phyloP scores from a whole-genome alignment of 306 rosid species.

The Hippophae gyantsensis region DNA sequence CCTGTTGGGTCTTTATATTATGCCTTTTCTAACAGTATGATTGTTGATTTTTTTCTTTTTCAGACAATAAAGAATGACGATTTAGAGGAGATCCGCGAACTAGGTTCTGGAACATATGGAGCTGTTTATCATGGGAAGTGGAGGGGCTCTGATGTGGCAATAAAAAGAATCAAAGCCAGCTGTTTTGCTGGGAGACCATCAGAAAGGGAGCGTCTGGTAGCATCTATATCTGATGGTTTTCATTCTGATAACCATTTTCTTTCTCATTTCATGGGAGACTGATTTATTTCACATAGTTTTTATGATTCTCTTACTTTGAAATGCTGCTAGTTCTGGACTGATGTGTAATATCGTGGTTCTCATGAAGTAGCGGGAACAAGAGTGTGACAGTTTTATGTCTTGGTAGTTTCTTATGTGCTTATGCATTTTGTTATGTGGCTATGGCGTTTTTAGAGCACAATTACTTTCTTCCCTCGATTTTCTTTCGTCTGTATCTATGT shows the following conservation, averaged over 20 bases:
- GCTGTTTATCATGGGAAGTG: slow-evolving; percentile 97
- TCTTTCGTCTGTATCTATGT: too few species aligned
- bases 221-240: slow-evolving; percentile 19
- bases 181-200: slow-evolving; percentile 96
- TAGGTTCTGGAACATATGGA: slow-evolving; percentile 97
- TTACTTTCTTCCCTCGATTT: too few species aligned
- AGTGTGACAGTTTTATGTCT: too few species aligned
- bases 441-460: too few species aligned
- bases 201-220: slow-evolving; percentile 94
- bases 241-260: slow-evolving; percentile 13
- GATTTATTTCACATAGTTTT: background rate
- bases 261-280: background rate
- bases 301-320: background rate
- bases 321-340: too few species aligned
- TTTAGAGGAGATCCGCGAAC: slow-evolving; percentile 93
- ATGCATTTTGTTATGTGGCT: too few species aligned
- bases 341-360: background rate
- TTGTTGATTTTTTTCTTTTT: slow-evolving; percentile 12
- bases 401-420: too few species aligned
- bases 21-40: slow-evolving; percentile 19
- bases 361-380: background rate
- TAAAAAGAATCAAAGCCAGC: slow-evolving; percentile 94
- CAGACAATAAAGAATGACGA: slow-evolving; percentile 91
- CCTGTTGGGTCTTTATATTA: slow-evolving; percentile 7
- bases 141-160: slow-evolving; percentile 97